phyloP scores from a whole-genome alignment of 805 yeast species.

The Wickerhamiella occidentalis region DNA sequence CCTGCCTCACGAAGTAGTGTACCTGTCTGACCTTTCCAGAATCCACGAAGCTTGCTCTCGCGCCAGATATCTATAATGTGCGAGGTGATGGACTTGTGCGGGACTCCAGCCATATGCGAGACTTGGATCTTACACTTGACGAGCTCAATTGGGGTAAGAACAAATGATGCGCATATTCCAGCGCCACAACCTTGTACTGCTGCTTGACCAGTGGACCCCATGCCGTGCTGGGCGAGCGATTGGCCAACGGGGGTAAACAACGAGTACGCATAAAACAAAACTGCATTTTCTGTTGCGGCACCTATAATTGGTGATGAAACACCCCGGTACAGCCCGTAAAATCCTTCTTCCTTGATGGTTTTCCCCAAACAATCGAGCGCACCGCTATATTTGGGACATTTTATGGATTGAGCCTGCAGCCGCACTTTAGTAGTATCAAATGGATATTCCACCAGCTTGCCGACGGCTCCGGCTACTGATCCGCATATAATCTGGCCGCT shows the following conservation, averaged over 20 bases:
- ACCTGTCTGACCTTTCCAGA: conserved; percentile 80
- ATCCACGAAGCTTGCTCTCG: conserved; percentile 51
- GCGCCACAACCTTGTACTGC: conserved; percentile 66
- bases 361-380: conserved; percentile 53
- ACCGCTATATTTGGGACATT: conserved; percentile 38
- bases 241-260: conserved; percentile 15
- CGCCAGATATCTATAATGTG: conserved; percentile 34
- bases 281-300: conserved; percentile 81
- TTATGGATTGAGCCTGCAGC: conserved; percentile 51
- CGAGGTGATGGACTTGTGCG: conserved; percentile 20
- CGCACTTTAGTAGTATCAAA: conserved; percentile 88
- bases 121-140: conserved; percentile 85
- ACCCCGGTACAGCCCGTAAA: conserved; percentile 68
- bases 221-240: conserved; percentile 4
- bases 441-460: conserved; percentile 80
- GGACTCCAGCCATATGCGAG: conserved; percentile 10
- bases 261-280: conserved; percentile 43
- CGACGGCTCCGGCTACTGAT: conserved; percentile 60
- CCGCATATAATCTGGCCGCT: conserved; percentile 25
- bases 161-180: conserved; percentile 71
- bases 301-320: conserved; percentile 73
- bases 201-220: conserved; percentile 31
- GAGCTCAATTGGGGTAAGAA: conserved; percentile 84
- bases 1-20: conserved; percentile 74
- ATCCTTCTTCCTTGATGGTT: conserved; percentile 59